Evolutionary conservation across 345 rosid genomes (phyloP), one percentile per base, ranked within the genome.

Genomic region (Eucalyptus grandis): DNA sequence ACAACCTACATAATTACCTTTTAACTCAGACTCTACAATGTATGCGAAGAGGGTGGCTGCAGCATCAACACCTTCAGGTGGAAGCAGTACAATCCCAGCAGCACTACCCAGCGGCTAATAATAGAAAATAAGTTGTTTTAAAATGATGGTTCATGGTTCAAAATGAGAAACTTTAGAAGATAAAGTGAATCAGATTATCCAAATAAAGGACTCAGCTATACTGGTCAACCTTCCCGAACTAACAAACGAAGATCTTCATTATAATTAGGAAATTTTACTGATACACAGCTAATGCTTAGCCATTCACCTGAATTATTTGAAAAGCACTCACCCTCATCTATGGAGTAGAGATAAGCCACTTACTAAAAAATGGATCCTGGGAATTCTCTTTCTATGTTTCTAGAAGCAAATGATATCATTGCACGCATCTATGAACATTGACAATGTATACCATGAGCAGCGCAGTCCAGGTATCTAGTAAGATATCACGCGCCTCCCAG

Each of bases 401-500:
- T 40, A 77, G 85, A 77, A 7, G 47, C 85, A 77, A 77, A 86
- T n/a, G 47, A 86, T 14, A 3, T 86, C 56, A 49, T 51, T 51
- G 60, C 24, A 86, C 13, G 27, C 56, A 31, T 49, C 54, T 50
- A 54, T 51, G 87, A 16, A 49, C 60, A 49, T 37, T 19, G 44
- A 21, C 16, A 49, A 49, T 31, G 60, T 65, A 87, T 95, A 98
- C 99, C 96, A 90, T 88, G 56, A 98, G 99, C 87, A 98, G 91
- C 30, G 95, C 91, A 87, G 96, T 96, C 99, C 99, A 98, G 72
- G 97, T 94, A 92, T 97, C 98, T 91, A 98, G 93, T 90, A 98
- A 93, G 93, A 98, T 97, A 93, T 98, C 99, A 31, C 97, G 96
- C n/a, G 98, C 97, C 91, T 95, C 99, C 96, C 98, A 96, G 93